Evolutionary conservation across 306 rosid genomes (phyloP).

Genomic region (Fragaria ananassa): DNA sequence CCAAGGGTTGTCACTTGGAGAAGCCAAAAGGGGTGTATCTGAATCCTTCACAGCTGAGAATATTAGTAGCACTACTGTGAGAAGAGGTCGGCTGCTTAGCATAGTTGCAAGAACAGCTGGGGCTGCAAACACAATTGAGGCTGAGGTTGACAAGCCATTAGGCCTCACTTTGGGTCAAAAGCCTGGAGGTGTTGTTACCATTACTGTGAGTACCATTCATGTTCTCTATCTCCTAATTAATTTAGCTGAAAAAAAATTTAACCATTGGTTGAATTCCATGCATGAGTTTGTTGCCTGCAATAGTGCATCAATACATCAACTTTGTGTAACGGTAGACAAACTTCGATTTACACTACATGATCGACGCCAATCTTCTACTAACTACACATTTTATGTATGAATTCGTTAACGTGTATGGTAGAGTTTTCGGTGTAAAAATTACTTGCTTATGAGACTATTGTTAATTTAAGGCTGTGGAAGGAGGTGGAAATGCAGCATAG

Average conservation of each 20-base stretch:
- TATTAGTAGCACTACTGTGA: constrained; percentile 18
- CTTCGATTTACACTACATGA: not conserved
- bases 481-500: constrained; percentile 96
- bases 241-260: not conserved
- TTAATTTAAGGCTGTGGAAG: constrained; percentile 64
- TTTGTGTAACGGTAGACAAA: not conserved
- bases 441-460: not conserved
- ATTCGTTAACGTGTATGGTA: not conserved
- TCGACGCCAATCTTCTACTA: not conserved
- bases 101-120: constrained; percentile 78
- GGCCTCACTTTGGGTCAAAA: constrained; percentile 98
- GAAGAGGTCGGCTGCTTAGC: constrained; percentile 39
- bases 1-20: constrained; percentile 67
- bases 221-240: not conserved
- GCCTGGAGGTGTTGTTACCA: constrained; percentile 65
- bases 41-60: constrained; percentile 35
- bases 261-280: not conserved
- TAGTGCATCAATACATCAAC: not conserved
- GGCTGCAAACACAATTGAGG: constrained; percentile 81
- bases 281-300: not conserved
- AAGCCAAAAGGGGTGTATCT: constrained; percentile 55
- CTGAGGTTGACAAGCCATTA: constrained; percentile 90
- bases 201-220: constrained; percentile 51
- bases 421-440: not conserved
- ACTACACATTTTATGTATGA: not conserved